These are phyloP conservation scores for Neurospora sp. DNA, from an alignment of 495 filamentous ascomycete species.

Conservation along the genomic window DNA sequence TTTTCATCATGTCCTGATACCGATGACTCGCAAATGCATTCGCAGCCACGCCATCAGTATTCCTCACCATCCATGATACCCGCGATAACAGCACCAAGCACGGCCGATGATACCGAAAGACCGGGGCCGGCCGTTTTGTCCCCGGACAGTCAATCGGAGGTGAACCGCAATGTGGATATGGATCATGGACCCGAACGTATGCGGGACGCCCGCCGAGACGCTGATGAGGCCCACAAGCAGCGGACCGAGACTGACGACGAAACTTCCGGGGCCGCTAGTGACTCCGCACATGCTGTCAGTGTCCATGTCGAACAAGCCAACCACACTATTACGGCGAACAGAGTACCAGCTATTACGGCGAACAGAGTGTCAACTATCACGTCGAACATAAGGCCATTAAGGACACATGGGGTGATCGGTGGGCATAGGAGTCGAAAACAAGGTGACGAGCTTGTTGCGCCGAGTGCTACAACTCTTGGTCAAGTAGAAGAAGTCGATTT, in stretches of 20 bases:
- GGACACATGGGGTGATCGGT: neutral
- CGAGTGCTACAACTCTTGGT: neutral
- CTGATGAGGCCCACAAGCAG: constrained; percentile 23
- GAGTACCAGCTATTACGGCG: constrained; percentile 5
- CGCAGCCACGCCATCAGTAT: neutral
- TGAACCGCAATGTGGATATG: constrained; percentile 17
- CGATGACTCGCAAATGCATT: constrained; percentile 13
- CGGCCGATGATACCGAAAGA: constrained; percentile 12
- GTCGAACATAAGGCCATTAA: neutral
- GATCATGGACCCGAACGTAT: constrained; percentile 7
- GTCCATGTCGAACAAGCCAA: neutral
- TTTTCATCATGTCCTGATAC: constrained; percentile 38
- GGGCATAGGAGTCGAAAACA: neutral
- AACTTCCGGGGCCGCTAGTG: constrained; percentile 5
- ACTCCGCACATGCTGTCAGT: neutral
- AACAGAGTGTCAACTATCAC: neutral
- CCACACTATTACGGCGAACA: constrained; percentile 7
- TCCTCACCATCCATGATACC: constrained; percentile 4
- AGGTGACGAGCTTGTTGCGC: neutral
- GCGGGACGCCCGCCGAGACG: constrained; percentile 1
- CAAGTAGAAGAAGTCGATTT: constrained; percentile 13
- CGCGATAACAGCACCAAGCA: constrained; percentile 8
- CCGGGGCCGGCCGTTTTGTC: constrained; percentile 30
- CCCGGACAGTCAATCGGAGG: constrained; percentile 21
- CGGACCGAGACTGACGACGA: constrained; percentile 27